These are phyloP conservation scores for Polyplosphaeria fusca DNA, from an alignment of 495 filamentous ascomycete species.

Conservation along the genomic window DNA sequence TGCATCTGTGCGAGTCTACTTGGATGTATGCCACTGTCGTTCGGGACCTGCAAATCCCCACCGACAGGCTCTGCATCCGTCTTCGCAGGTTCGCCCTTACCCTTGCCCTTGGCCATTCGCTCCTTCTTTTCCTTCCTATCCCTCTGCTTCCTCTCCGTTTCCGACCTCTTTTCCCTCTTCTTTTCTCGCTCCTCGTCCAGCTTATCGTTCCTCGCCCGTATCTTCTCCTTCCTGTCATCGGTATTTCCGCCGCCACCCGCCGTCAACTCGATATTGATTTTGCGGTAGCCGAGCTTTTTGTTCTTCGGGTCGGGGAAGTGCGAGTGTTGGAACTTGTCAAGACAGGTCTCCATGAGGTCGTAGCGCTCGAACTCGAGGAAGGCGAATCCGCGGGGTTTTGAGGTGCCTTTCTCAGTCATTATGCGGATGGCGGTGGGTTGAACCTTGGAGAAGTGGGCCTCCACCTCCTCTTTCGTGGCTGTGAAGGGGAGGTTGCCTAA, in stretches of 20 bases:
- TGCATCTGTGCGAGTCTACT: slow-evolving; percentile 35
- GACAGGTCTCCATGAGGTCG: slow-evolving; percentile 90
- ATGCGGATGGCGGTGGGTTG: slow-evolving; percentile 70
- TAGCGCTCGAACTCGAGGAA: slow-evolving; percentile 90
- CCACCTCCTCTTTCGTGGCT: slow-evolving; percentile 64
- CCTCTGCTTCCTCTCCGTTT: slow-evolving; percentile 30
- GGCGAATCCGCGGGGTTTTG: slow-evolving; percentile 77
- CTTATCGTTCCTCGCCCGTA: slow-evolving; percentile 82
- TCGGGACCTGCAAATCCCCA: not conserved
- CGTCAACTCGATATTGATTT: slow-evolving; percentile 89
- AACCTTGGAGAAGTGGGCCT: slow-evolving; percentile 73
- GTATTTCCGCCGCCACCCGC: slow-evolving; percentile 80
- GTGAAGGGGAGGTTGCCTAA: slow-evolving; percentile 83
- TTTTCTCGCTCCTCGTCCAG: slow-evolving; percentile 49
- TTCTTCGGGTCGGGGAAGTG: slow-evolving; percentile 64
- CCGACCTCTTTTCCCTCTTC: slow-evolving; percentile 25
- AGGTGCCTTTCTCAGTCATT: slow-evolving; percentile 65
- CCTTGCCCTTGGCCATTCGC: slow-evolving; percentile 23
- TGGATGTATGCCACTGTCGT: slow-evolving; percentile 37
- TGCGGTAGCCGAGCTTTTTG: slow-evolving; percentile 49
- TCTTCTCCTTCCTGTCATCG: slow-evolving; percentile 64
- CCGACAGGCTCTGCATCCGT: slow-evolving; percentile 4
- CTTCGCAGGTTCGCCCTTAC: not conserved
- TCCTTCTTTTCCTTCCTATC: slow-evolving; percentile 27
- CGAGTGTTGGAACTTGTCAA: slow-evolving; percentile 85